Evolutionary conservation across 768 basidiomycete genomes (phyloP), one percentile per base, ranked within the genome.

Genomic region (Amanita subjunquillea): DNA sequence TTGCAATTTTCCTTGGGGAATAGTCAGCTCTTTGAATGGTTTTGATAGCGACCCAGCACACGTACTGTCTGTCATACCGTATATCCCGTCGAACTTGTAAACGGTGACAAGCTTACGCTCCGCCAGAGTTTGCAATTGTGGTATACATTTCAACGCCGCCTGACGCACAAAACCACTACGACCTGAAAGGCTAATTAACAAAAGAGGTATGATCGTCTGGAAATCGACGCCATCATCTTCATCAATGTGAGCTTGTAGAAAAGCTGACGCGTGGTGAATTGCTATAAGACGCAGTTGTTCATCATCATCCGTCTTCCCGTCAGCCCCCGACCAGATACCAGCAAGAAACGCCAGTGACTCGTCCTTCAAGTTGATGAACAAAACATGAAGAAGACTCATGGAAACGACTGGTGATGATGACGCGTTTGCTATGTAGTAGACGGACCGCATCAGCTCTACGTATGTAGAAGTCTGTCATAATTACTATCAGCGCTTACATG

Each of bases 331-430:
- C 77, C 87, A 90, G 23, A 87, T 61, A 0, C 87, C 85, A 0
- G 85, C 79, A 9, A 99, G 77, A 72, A 99, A 95, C 0, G 82
- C 73, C 10, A 97, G 69, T 0, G 86, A 74, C 50, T 84, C 85
- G 29, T 84, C 79, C 48, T 77, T 79, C 10, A 95, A 69, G 53
- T 73, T 79, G 30, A 75, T 66, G 61, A 97, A 91, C 3, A 94
- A 67, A 0, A 72, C 62, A 52, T 74, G 77, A 22, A 92, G 73
- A 45, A 93, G 65, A 13, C 70, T 67, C 1, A 75, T 70, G 0
- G 86, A 74, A 6, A 91, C 65, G 3, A 73, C 63, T 0, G 73
- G 69, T 9, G 74, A 63, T 0, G 75, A 62, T 6, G 75, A 64
- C 0, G 74, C 71, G 58, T 85, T 91, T 6, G 80, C 80, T 17